A percentile compares a stretch with the other conserved stretches of the same genome.
Conservation (phyloP, 345 rosid species). For the Erodium maritimum region DNA sequence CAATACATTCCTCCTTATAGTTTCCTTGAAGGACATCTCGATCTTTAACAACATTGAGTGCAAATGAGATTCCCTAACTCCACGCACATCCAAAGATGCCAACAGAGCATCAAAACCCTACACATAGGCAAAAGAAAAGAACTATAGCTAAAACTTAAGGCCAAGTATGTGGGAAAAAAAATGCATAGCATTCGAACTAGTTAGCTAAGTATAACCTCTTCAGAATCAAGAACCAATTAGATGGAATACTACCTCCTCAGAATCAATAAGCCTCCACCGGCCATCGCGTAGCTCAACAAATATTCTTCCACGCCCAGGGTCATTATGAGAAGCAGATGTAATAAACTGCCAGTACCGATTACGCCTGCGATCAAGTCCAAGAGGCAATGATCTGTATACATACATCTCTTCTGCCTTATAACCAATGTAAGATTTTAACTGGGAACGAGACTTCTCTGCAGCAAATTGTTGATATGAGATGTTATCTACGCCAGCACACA, state of each 20-base stretch:
- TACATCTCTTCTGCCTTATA: constrained; percentile 76
- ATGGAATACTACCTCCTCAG: constrained; percentile 44
- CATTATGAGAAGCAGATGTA: constrained; percentile 51
- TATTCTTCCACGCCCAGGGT: constrained; percentile 84
- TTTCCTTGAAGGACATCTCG: constrained; percentile 58
- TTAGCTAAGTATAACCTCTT: background rate
- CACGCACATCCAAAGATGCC: constrained; percentile 68
- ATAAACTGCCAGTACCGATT: constrained; percentile 85
- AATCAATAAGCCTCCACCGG: constrained; percentile 72
- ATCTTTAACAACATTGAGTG: constrained; percentile 56
- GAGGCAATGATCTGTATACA: constrained; percentile 67
- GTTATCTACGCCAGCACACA: constrained; percentile 36
- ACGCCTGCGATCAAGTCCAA: constrained; percentile 84
- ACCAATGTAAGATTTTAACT: constrained; percentile 59
- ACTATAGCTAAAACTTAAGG: background rate
- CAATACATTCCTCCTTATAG: constrained; percentile 27
- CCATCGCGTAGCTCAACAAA: constrained; percentile 69
- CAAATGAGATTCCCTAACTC: constrained; percentile 68
- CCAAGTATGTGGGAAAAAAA: background rate
- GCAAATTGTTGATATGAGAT: constrained; percentile 44
- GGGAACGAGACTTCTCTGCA: constrained; percentile 57
- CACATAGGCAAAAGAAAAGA: background rate
- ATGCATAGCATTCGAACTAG: background rate
- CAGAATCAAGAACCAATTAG: background rate
- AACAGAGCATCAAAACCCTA: constrained; percentile 63